Conservation (phyloP, 1,284 basidiomycete genomes). For the Entoloma clypeatum region DNA sequence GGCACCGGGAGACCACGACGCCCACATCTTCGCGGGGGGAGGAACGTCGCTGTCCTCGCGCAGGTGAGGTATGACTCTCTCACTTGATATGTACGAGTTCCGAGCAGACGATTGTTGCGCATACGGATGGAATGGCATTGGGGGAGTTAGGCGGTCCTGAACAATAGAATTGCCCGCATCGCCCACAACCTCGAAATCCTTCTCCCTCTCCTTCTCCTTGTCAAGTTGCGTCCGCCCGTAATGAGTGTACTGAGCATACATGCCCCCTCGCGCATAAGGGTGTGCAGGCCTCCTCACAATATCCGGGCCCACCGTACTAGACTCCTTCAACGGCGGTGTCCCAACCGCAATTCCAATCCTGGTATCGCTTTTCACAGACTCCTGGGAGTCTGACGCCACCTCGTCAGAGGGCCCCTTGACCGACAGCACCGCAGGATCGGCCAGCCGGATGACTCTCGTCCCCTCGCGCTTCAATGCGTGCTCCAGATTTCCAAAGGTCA, state of each 20-base stretch:
- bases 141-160: conserved; percentile 45
- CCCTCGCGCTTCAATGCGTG: conserved; percentile 38
- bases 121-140: conserved; percentile 30
- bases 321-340: conserved; percentile 49
- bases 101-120: conserved; percentile 15
- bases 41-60: conserved; percentile 36
- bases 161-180: conserved; percentile 22
- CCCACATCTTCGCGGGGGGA: conserved; percentile 50
- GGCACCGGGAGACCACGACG: conserved; percentile 43
- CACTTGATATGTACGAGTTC: conserved; percentile 25
- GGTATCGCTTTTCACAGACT: conserved; percentile 27
- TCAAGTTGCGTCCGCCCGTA: not conserved
- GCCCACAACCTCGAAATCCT: conserved; percentile 4
- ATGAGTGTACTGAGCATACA: conserved; percentile 22
- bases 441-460: conserved; percentile 42
- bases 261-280: conserved; percentile 52
- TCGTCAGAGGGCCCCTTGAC: too few species aligned
- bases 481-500: too few species aligned
- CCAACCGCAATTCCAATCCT: conserved; percentile 65
- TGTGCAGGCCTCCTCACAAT: conserved; percentile 39
- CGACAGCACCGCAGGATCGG: conserved; percentile 36
- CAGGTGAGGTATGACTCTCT: conserved; percentile 20
- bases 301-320: conserved; percentile 27
- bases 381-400: too few species aligned
- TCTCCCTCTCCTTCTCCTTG: not conserved